Percentiles rank a stretch among this genome's conserved stretches.
These are phyloP conservation scores for Corynascus novoguineensis DNA, from an alignment of 495 filamentous ascomycete genomes.

Conservation along the genomic window DNA sequence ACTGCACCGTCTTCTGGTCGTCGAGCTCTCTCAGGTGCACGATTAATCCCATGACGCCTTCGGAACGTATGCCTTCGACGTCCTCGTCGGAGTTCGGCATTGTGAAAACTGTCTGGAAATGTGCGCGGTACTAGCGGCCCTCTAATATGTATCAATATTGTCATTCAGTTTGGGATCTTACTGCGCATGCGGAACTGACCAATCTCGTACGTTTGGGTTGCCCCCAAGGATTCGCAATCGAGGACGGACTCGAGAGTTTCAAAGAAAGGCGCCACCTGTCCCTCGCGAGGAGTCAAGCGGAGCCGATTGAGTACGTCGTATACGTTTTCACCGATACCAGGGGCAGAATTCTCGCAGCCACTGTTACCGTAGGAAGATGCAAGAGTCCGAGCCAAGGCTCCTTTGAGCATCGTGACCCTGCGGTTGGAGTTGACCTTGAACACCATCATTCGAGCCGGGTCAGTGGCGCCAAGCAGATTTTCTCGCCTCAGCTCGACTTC, in stretches of 20 bases:
- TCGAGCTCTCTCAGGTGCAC: constrained; percentile 66
- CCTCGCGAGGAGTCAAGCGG: constrained; percentile 27
- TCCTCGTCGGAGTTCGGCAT: constrained; percentile 43
- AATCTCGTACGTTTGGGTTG: constrained; percentile 47
- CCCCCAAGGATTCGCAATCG: constrained; percentile 44
- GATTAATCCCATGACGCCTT: constrained; percentile 62
- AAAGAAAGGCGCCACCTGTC: constrained; percentile 42
- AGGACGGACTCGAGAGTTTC: constrained; percentile 54
- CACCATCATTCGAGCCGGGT: constrained; percentile 60
- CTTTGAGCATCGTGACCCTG: constrained; percentile 58
- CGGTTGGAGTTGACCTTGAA: constrained; percentile 57
- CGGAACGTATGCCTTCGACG: constrained; percentile 44
- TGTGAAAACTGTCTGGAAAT: constrained; percentile 55
- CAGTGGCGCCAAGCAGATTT: constrained; percentile 62
- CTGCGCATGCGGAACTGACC: constrained; percentile 27
- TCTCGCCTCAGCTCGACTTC: constrained; percentile 53
- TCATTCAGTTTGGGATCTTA: too few relatives aligned
- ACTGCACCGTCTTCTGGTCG: constrained; percentile 27
- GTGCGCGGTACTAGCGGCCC: constrained; percentile 58
- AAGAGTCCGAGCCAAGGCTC: constrained; percentile 18
- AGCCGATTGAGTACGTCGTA: constrained; percentile 51
- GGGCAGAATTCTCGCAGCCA: constrained; percentile 30
- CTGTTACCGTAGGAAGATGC: not conserved
- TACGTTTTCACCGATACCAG: constrained; percentile 52
- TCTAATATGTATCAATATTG: constrained; percentile 29